Base-by-base conservation (phyloP, 257 asterid species). In the Handroanthus guayacan region DNA sequence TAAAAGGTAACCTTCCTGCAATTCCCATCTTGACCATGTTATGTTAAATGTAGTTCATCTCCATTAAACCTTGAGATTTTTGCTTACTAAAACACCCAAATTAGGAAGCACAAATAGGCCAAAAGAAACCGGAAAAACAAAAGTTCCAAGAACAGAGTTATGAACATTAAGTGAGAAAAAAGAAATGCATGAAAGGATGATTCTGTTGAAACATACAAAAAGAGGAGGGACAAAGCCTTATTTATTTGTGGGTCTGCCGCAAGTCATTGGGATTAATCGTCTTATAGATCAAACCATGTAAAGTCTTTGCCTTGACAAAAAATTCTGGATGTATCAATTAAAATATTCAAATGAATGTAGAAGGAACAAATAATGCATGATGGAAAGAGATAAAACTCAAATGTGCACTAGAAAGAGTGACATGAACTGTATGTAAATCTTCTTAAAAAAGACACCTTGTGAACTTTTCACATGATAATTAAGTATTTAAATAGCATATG, bases 1-100 rank as follows among this genome's bases (percentile, higher is more conserved):
- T 56, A 70, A 52, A 54, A 67, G 2, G 7, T 39, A 47, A 67
- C 72, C 58, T 67, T 38, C 64, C 18, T 12, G 43, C 41, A 54
- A 36, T 54, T 36, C 54, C 64, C 51, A 31, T 70, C 38, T 41
- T n/a, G 48, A 67, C 31, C 31, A 25, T 25, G 31, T 25, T 25
- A 25, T 25, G 31, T 25, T 0, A 25, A 25, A 18, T 17, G 2
- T 25, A 14, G 50, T 8, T 37, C 51, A 5, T 67, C 25, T 18
- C 39, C 72, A 45, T 37, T 38, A 54, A 52, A 36, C 47, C 58
- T 20, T n/a, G 5, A 5, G 3, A 34, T 51, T 36, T 52, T 70
- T 17, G 16, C 47, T 37, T 1, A 3, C 52, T 7, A 9, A 17
- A 2, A 7, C 12, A 9, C 17, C 25, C 7, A 34, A n/a, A 25